Evolutionary conservation across 1,284 basidiomycete genomes (phyloP).

Genomic region (Cystobasidium sp.): DNA sequence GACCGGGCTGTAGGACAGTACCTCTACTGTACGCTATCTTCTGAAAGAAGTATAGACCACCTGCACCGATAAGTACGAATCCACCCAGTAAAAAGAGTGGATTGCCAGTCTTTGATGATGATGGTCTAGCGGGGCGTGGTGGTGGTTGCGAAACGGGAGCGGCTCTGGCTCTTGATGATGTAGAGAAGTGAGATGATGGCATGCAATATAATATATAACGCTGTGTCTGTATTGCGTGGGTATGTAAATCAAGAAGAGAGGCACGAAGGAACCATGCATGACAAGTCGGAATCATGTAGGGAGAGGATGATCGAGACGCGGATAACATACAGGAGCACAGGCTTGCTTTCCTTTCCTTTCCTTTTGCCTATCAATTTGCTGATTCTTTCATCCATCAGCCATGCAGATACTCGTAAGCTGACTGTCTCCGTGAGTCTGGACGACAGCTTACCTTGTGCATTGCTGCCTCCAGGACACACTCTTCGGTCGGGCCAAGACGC

Average conservation of each 20-base stretch:
- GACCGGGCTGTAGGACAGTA: constrained; percentile 27
- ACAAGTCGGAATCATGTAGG: neutral
- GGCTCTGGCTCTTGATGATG: constrained; percentile 6
- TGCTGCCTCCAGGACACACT: constrained; percentile 68
- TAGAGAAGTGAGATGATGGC: neutral
- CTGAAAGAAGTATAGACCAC: constrained; percentile 34
- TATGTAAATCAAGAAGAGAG: neutral
- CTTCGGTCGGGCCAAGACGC: constrained; percentile 91
- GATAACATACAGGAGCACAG: neutral
- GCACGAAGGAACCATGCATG: neutral
- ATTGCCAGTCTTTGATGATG: neutral
- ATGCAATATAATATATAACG: neutral
- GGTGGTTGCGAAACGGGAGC: neutral
- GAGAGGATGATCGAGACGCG: neutral
- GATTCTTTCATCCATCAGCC: too few relatives aligned
- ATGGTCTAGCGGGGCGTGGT: neutral
- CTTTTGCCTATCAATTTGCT: neutral
- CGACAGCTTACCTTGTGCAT: neutral
- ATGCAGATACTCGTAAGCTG: constrained; percentile 30
- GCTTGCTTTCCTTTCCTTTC: neutral
- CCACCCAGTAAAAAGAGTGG: constrained; percentile 30
- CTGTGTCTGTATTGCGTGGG: too few relatives aligned
- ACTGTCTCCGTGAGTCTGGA: neutral
- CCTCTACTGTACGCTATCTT: constrained; percentile 35
- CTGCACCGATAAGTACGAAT: constrained; percentile 44